Percentiles rank a stretch among this genome's conserved stretches.
Conservation (phyloP, 176 grass and related monocot species). For the Raddia guianensis region DNA sequence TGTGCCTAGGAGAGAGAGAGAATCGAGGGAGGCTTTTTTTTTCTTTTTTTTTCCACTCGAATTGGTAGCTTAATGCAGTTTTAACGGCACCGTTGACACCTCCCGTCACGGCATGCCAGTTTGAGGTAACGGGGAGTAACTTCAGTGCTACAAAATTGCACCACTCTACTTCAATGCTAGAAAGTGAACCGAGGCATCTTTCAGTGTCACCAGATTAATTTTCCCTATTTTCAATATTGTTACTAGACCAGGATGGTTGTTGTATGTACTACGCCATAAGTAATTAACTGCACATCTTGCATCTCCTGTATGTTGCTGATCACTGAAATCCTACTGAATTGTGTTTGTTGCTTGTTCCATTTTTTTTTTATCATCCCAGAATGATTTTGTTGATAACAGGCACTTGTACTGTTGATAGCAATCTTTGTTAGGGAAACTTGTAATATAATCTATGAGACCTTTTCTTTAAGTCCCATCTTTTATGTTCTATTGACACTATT, state of each 20-base stretch:
- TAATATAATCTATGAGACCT: background rate
- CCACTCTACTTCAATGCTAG: too few species aligned
- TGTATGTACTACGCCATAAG: background rate
- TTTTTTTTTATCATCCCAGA: background rate
- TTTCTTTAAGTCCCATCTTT: conserved; percentile 17
- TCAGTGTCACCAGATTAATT: too few species aligned
- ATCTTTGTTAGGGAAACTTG: background rate
- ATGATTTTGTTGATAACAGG: conserved; percentile 19
- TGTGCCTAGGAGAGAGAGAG: too few species aligned
- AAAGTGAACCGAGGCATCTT: too few species aligned
- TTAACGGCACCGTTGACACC: too few species aligned
- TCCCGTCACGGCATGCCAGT: too few species aligned
- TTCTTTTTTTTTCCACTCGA: too few species aligned
- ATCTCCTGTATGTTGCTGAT: conserved; percentile 17
- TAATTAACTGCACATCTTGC: background rate
- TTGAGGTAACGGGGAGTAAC: too few species aligned
- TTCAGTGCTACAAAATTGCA: too few species aligned
- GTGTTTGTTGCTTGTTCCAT: background rate
- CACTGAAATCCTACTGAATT: conserved; percentile 5
- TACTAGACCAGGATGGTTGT: background rate
- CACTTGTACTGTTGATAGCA: conserved; percentile 11
- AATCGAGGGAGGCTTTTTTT: too few species aligned
- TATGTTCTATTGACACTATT: conserved; percentile 32
- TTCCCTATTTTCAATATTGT: background rate
- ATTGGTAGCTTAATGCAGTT: too few species aligned